Percentiles rank a stretch among this genome's conserved stretches.
Evolutionary conservation across 1,139 yeast species (phyloP).

Genomic region (Yamadazyma siamensis): DNA sequence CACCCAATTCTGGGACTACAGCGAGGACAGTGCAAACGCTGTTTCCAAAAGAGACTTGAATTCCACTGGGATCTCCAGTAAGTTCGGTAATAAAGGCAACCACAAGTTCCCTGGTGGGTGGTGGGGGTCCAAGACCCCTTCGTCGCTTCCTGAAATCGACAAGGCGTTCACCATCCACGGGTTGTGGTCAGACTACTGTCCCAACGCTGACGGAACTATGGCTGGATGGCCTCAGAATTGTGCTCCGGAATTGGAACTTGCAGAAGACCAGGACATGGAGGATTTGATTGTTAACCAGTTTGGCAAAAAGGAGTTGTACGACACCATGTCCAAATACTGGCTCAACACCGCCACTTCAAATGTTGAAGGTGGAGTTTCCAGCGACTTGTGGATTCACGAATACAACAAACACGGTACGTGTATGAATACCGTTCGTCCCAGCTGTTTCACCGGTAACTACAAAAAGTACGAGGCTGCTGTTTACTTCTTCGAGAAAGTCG

Average conservation of each 20-base stretch:
- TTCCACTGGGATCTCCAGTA: slow-evolving; percentile 1
- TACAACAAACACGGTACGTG: slow-evolving; percentile 47
- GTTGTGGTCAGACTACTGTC: slow-evolving; percentile 39
- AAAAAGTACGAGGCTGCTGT: slow-evolving; percentile 30
- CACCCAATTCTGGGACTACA: slow-evolving; percentile 43
- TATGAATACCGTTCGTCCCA: slow-evolving; percentile 37
- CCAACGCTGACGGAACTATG: slow-evolving; percentile 20
- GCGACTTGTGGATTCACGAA: slow-evolving; percentile 40
- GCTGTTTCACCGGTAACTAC: slow-evolving; percentile 33
- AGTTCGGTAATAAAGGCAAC: not conserved
- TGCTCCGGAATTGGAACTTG: slow-evolving; percentile 27
- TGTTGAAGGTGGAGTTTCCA: slow-evolving; percentile 24
- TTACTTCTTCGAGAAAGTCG: slow-evolving; percentile 30
- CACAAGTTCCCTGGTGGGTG: not conserved
- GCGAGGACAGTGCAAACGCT: slow-evolving; percentile 16
- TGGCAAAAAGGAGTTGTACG: slow-evolving; percentile 24
- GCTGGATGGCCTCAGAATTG: slow-evolving; percentile 27
- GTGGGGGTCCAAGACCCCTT: slow-evolving; percentile 2
- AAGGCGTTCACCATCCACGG: slow-evolving; percentile 40
- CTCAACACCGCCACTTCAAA: slow-evolving; percentile 32
- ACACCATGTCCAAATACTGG: slow-evolving; percentile 35
- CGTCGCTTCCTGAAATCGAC: slow-evolving; percentile 12
- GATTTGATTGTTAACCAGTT: slow-evolving; percentile 28
- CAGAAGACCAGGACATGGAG: slow-evolving; percentile 24
- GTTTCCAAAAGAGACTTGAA: slow-evolving; percentile 1